phyloP scores from a whole-genome alignment of 345 rosid genomes.

The Ceriops zippeliana region DNA sequence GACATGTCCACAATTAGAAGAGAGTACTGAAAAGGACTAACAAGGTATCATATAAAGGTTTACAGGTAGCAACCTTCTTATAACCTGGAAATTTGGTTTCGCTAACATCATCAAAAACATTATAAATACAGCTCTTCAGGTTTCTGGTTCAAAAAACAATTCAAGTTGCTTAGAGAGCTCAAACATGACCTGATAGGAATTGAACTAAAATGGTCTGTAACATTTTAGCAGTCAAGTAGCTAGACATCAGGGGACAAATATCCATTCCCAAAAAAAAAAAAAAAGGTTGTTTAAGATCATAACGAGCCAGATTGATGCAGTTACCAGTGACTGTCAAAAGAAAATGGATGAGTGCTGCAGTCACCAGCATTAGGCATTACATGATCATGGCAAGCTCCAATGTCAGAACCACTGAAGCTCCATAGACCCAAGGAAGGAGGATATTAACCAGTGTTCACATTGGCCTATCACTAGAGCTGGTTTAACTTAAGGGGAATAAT shows the following conservation, averaged over 20 bases:
- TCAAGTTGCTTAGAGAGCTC: background rate
- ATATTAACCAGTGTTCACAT: too few species aligned
- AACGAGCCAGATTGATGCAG: background rate
- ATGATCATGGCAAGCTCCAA: background rate
- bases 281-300: background rate
- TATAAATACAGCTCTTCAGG: constrained; percentile 59
- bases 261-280: background rate
- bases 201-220: background rate
- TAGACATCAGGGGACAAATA: background rate
- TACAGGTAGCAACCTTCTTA: constrained; percentile 44
- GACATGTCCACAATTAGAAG: constrained; percentile 9
- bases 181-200: background rate
- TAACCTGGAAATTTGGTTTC: constrained; percentile 72
- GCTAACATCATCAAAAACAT: constrained; percentile 57
- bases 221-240: too few species aligned
- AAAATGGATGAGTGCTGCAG: background rate
- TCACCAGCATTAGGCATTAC: background rate
- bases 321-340: background rate
- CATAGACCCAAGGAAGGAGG: background rate
- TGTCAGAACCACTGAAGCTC: background rate
- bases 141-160: constrained; percentile 44
- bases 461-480: too few species aligned
- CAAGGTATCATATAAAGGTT: constrained; percentile 12
- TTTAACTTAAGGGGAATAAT: too few species aligned
- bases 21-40: constrained; percentile 1